Conservation (phyloP, 2,329 filamentous ascomycete genomes). For the Hymenoscyphus occultus region DNA sequence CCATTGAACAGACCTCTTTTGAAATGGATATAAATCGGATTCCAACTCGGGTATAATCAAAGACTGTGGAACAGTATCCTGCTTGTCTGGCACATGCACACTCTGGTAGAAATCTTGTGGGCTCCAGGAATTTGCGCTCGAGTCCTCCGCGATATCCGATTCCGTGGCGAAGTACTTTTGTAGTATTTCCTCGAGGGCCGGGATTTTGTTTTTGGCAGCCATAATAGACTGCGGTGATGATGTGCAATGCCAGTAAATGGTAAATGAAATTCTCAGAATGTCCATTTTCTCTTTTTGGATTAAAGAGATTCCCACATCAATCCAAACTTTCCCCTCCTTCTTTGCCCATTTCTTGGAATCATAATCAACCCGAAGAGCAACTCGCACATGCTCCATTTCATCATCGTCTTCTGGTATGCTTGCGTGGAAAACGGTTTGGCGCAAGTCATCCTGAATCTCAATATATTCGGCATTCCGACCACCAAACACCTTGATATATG, state of each 20-base stretch:
- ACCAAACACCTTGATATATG: conserved; percentile 22
- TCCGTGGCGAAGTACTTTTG: conserved; percentile 28
- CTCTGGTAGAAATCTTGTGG: conserved; percentile 66
- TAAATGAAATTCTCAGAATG: conserved; percentile 27
- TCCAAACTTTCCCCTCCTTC: conserved; percentile 31
- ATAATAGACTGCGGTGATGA: conserved; percentile 25
- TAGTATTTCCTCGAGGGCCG: conserved; percentile 30
- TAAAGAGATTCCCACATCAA: conserved; percentile 28
- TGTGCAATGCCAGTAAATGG: conserved; percentile 34
- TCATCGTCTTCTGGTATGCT: conserved; percentile 19
- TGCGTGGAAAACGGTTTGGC: conserved; percentile 20
- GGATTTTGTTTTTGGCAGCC: conserved; percentile 19
- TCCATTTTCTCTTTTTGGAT: conserved; percentile 23
- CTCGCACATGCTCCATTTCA: conserved; percentile 25
- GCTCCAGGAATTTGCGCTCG: conserved; percentile 38
- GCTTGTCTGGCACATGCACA: conserved; percentile 57
- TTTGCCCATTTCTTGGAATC: conserved; percentile 27
- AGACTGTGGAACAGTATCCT: conserved; percentile 39
- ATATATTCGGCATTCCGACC: conserved; percentile 19
- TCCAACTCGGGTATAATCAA: conserved; percentile 45
- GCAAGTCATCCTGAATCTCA: conserved; percentile 23
- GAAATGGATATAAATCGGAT: conserved; percentile 66
- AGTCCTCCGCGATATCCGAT: conserved; percentile 13
- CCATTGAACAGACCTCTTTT: conserved; percentile 69
- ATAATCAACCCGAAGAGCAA: conserved; percentile 26